Conservation (phyloP, 2,329 filamentous ascomycete species). For the Ceratocystiopsis brevicomis region DNA sequence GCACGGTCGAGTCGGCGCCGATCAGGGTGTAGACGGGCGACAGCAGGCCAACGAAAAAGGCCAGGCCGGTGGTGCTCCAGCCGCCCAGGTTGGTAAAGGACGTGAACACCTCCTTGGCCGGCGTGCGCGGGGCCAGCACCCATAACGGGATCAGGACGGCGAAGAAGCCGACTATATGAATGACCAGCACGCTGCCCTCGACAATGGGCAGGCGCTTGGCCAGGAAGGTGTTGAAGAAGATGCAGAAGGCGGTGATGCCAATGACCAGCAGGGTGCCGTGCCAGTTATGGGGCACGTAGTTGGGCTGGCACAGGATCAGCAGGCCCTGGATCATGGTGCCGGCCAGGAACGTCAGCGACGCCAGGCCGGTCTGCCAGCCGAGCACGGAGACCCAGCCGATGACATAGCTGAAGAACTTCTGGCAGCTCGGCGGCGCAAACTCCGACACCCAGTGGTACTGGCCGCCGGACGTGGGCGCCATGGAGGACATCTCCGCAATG, state of each 20-base stretch:
- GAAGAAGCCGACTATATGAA: slow-evolving; percentile 29
- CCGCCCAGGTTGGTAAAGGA: slow-evolving; percentile 28
- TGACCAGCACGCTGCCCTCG: slow-evolving; percentile 28
- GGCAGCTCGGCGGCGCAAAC: slow-evolving; percentile 26
- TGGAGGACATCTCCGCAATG: slow-evolving; percentile 24
- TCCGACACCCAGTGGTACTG: slow-evolving; percentile 43
- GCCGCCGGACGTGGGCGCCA: slow-evolving; percentile 31
- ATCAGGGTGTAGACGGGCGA: slow-evolving; percentile 19
- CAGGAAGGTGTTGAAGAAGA: slow-evolving; percentile 31
- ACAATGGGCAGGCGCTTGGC: slow-evolving; percentile 27
- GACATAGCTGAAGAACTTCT: slow-evolving; percentile 35
- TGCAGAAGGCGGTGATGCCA: slow-evolving; percentile 24
- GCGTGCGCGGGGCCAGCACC: slow-evolving; percentile 11
- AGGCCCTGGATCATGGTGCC: slow-evolving; percentile 29
- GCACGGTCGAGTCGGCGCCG: slow-evolving; percentile 18
- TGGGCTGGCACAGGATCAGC: slow-evolving; percentile 20
- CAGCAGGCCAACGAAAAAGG: slow-evolving; percentile 27
- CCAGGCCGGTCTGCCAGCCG: slow-evolving; percentile 24
- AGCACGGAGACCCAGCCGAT: slow-evolving; percentile 31
- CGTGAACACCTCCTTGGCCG: slow-evolving; percentile 20
- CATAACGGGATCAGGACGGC: slow-evolving; percentile 13
- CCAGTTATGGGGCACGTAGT: slow-evolving; percentile 23
- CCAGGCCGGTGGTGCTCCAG: slow-evolving; percentile 25
- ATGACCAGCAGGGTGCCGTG: slow-evolving; percentile 31
- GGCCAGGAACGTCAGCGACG: slow-evolving; percentile 22